These are phyloP conservation scores for Agaricus sinodeliciosus DNA, from an alignment of 768 basidiomycete species.

Conservation along the genomic window DNA sequence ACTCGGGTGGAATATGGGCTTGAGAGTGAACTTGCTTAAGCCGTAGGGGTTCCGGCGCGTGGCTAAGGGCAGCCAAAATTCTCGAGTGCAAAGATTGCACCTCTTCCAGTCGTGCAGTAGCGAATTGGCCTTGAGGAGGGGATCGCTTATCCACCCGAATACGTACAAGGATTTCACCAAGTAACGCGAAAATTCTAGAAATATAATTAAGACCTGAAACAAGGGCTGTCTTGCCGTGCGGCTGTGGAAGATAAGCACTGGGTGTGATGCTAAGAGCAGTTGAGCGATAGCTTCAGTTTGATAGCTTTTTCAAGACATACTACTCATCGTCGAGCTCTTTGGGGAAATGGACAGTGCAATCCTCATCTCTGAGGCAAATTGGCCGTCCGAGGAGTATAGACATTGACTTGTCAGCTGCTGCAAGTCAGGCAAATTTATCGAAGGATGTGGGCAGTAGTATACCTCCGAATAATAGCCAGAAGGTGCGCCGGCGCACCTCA, in stretches of 20 bases:
- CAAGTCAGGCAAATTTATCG: background rate
- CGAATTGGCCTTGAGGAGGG: constrained; percentile 79
- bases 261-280: constrained; percentile 62
- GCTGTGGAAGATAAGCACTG: constrained; percentile 77
- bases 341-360: constrained; percentile 85
- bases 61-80: constrained; percentile 66
- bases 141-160: constrained; percentile 85
- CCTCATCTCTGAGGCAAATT: constrained; percentile 83
- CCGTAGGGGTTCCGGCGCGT: constrained; percentile 70
- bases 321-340: constrained; percentile 88
- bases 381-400: constrained; percentile 79
- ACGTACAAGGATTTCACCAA: constrained; percentile 82
- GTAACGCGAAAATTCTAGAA: constrained; percentile 77
- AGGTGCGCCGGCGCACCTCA: constrained; percentile 78
- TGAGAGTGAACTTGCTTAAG: constrained; percentile 53
- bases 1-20: constrained; percentile 48
- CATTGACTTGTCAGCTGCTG: constrained; percentile 82
- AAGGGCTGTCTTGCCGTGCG: constrained; percentile 79
- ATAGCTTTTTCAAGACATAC: constrained; percentile 38
- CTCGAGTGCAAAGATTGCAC: constrained; percentile 74
- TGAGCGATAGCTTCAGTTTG: constrained; percentile 23
- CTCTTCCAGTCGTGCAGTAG: constrained; percentile 79
- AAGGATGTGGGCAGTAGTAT: constrained; percentile 16
- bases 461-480: constrained; percentile 91
- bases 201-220: constrained; percentile 85